Evolutionary conservation across 2,329 filamentous ascomycete genomes (phyloP).

Genomic region (Didymosphaeria variabile): DNA sequence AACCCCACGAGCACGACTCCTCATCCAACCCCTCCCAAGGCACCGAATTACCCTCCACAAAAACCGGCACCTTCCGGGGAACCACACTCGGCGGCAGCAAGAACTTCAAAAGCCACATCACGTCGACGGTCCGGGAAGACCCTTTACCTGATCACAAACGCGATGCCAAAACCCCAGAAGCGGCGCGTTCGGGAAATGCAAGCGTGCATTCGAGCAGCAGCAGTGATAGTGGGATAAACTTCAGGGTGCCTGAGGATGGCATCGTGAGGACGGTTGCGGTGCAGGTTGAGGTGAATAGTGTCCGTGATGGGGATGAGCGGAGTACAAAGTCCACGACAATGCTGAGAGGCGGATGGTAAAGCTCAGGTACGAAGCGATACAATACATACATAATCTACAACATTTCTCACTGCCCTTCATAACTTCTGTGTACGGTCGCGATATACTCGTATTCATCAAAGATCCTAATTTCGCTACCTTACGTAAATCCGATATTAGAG

Average conservation of each 20-base stretch:
- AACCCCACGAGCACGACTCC: conserved; percentile 11
- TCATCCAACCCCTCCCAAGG: conserved; percentile 14
- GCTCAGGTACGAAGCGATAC: no score
- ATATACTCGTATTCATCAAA: no score
- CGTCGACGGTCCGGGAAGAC: neutral
- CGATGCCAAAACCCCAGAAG: neutral
- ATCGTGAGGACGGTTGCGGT: conserved; percentile 17
- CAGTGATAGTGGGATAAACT: conserved; percentile 7
- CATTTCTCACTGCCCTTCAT: neutral
- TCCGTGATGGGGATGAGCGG: neutral
- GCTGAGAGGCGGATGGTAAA: conserved; percentile 1
- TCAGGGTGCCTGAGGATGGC: conserved; percentile 2
- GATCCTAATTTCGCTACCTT: no score
- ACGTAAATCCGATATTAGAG: no score
- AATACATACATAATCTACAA: neutral
- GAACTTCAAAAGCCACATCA: neutral
- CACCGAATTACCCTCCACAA: conserved; percentile 1
- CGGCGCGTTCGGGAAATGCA: neutral
- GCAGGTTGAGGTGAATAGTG: conserved; percentile 10
- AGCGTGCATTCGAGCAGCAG: neutral
- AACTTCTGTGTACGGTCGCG: no score
- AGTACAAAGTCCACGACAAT: conserved; percentile 2
- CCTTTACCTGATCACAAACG: neutral
- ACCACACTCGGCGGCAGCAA: neutral
- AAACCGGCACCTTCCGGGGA: neutral